phyloP scores from a whole-genome alignment of 805 yeast genomes.

The Starmerella lactis-condensi region DNA sequence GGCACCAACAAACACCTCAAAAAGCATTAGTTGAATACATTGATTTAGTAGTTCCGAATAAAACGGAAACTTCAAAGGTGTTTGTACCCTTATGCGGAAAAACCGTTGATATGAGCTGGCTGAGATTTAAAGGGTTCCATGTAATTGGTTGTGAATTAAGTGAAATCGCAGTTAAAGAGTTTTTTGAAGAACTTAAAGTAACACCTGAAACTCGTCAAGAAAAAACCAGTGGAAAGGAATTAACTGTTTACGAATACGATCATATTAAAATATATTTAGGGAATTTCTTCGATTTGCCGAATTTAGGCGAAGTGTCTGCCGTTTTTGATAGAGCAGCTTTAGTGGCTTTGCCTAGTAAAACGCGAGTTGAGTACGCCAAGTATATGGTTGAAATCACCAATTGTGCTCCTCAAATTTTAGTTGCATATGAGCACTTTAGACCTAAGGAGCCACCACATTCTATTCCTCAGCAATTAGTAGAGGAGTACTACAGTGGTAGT shows the following conservation, averaged over 20 bases:
- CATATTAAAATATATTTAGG: slow-evolving; percentile 3
- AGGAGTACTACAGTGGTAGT: slow-evolving; percentile 8
- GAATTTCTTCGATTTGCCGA: slow-evolving; percentile 8
- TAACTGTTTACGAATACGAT: slow-evolving; percentile 2
- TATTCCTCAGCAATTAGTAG: slow-evolving; percentile 5
- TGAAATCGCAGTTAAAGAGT: slow-evolving; percentile 6
- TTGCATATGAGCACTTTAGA: slow-evolving; percentile 10
- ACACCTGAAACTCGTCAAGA: not conserved
- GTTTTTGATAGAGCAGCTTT: slow-evolving; percentile 14
- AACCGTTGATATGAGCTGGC: slow-evolving; percentile 10
- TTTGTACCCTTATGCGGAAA: slow-evolving; percentile 12
- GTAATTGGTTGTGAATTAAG: slow-evolving; percentile 11
- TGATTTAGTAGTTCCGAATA: not conserved
- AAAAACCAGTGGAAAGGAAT: slow-evolving; percentile 1
- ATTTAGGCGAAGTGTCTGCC: slow-evolving; percentile 4
- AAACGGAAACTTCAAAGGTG: not conserved
- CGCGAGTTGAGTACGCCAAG: slow-evolving; percentile 6
- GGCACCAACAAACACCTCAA: slow-evolving; percentile 10
- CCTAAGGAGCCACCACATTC: slow-evolving; percentile 10
- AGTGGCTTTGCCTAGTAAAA: slow-evolving; percentile 10
- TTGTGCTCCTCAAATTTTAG: slow-evolving; percentile 9
- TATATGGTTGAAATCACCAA: slow-evolving; percentile 6
- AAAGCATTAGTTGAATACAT: slow-evolving; percentile 5
- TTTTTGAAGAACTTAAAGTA: slow-evolving; percentile 6
- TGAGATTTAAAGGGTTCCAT: slow-evolving; percentile 3